Conservation (phyloP, 148 eudicot genomes). For the Spergularia marina region DNA sequence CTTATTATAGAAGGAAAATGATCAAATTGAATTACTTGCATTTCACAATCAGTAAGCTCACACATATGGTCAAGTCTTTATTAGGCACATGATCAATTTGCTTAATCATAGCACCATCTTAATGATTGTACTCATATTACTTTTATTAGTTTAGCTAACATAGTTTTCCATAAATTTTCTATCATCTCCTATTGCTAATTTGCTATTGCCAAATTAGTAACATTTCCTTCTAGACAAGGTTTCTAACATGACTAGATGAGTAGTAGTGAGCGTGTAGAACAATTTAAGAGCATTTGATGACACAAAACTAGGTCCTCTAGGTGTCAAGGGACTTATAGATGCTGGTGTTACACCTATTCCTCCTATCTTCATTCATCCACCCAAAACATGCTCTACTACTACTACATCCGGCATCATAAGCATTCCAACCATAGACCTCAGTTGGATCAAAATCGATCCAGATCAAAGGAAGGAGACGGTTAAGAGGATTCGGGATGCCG, state of each 20-base stretch:
- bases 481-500: constrained; percentile 19
- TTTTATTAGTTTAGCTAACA: too few relatives aligned
- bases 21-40: too few relatives aligned
- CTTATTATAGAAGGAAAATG: too few relatives aligned
- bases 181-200: too few relatives aligned
- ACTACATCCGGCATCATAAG: background rate
- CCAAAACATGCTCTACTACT: background rate
- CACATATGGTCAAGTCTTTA: too few relatives aligned
- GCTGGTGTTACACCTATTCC: constrained; percentile 25
- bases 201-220: too few relatives aligned
- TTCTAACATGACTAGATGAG: background rate
- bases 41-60: too few relatives aligned
- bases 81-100: too few relatives aligned
- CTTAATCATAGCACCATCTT: too few relatives aligned
- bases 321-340: constrained; percentile 26
- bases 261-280: constrained; percentile 2
- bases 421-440: constrained; percentile 10
- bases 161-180: too few relatives aligned
- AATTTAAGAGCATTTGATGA: constrained; percentile 24
- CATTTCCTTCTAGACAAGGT: background rate
- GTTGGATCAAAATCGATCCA: background rate
- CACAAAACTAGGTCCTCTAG: constrained; percentile 18
- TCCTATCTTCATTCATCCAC: constrained; percentile 14
- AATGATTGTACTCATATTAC: too few relatives aligned
- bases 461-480: background rate